Evolutionary conservation across 805 yeast species (phyloP).

Genomic region (Starmerella bacillaris): DNA sequence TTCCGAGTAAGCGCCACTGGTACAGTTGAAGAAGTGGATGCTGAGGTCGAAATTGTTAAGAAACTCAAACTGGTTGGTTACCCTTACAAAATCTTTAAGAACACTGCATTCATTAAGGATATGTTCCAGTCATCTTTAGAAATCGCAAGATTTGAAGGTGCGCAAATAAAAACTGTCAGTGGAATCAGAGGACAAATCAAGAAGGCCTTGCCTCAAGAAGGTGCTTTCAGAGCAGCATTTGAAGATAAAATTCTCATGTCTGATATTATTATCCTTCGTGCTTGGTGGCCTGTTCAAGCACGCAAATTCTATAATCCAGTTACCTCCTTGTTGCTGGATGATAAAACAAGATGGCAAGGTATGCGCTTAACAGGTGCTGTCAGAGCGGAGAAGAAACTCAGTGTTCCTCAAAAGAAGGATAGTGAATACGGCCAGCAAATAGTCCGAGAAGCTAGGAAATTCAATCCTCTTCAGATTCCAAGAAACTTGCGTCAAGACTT

Average conservation of each 20-base stretch:
- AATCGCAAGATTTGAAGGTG: conserved; percentile 96
- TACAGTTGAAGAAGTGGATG: conserved; percentile 79
- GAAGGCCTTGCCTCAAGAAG: conserved; percentile 82
- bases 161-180: conserved; percentile 85
- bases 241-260: conserved; percentile 79
- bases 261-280: conserved; percentile 73
- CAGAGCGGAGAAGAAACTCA: conserved; percentile 53
- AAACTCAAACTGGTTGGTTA: conserved; percentile 88
- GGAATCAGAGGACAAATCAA: conserved; percentile 97
- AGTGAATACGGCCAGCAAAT: conserved; percentile 42
- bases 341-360: conserved; percentile 85
- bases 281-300: conserved; percentile 92
- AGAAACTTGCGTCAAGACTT: conserved; percentile 52
- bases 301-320: conserved; percentile 91
- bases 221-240: conserved; percentile 87
- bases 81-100: conserved; percentile 82
- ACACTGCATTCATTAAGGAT: conserved; percentile 92
- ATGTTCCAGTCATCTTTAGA: conserved; percentile 87
- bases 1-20: conserved; percentile 97
- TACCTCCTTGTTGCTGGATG: conserved; percentile 59
- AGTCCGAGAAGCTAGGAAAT: conserved; percentile 67
- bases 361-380: conserved; percentile 91
- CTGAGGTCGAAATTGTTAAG: conserved; percentile 79
- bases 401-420: conserved; percentile 40
- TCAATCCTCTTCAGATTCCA: conserved; percentile 80